Evolutionary conservation across 305 asterid species (phyloP).

Genomic region (Nicotiana rustica): DNA sequence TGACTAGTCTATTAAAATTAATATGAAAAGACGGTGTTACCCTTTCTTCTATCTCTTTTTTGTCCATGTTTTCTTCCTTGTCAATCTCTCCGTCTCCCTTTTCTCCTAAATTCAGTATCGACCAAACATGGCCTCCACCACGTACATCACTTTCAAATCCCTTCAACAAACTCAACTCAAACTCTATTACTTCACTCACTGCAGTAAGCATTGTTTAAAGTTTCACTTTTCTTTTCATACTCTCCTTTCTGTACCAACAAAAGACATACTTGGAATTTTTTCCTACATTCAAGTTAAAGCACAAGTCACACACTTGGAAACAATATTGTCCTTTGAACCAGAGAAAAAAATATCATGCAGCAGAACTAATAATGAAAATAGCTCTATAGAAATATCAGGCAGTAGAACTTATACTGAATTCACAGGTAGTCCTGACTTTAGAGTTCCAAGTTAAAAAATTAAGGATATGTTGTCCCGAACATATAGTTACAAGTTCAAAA

Average conservation of each 20-base stretch:
- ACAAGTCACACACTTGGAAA: slow-evolving; percentile 49
- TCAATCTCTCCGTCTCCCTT: too few species aligned
- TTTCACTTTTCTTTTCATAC: slow-evolving; percentile 40
- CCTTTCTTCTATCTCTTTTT: too few species aligned
- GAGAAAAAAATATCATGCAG: slow-evolving; percentile 41
- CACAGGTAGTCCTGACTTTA: too few species aligned
- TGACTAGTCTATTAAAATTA: too few species aligned
- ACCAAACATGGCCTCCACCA: slow-evolving; percentile 41
- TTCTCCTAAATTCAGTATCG: too few species aligned
- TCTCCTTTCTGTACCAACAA: slow-evolving; percentile 34
- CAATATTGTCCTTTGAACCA: slow-evolving; percentile 39
- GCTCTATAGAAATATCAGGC: too few species aligned
- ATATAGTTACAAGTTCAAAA: too few species aligned
- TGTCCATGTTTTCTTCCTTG: too few species aligned
- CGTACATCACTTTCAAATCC: slow-evolving; percentile 58
- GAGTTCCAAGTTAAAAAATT: too few species aligned
- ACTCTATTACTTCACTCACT: slow-evolving; percentile 55
- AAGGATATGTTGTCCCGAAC: too few species aligned
- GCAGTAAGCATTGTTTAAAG: slow-evolving; percentile 48
- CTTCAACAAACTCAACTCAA: slow-evolving; percentile 61
- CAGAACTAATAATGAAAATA: slow-evolving; percentile 39
- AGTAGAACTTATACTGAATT: too few species aligned
- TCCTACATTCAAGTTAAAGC: slow-evolving; percentile 36
- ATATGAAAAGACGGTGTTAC: too few species aligned
- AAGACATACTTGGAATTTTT: slow-evolving; percentile 37